These are phyloP conservation scores for Grigorovia yakushimaensis DNA, from an alignment of 805 yeast genomes.

Conservation along the genomic window DNA sequence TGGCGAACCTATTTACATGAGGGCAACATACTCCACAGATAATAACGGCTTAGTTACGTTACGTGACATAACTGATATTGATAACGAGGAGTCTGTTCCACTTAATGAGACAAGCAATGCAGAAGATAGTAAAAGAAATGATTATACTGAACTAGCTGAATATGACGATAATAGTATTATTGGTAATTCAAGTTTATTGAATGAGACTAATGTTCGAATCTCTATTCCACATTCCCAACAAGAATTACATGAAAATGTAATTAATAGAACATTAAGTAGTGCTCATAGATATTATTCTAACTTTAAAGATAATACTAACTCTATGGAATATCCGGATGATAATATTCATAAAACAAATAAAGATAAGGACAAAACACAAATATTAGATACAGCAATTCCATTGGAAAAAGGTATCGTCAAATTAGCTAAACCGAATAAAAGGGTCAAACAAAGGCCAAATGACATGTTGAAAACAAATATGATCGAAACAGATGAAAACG, in stretches of 20 bases:
- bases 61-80: conserved; percentile 6
- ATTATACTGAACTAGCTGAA: not conserved
- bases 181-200: not conserved
- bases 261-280: conserved; percentile 2
- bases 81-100: not conserved
- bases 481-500: not conserved
- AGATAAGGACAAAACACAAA: not conserved
- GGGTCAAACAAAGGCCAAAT: not conserved
- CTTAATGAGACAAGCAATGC: not conserved
- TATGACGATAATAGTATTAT: conserved; percentile 1
- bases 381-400: not conserved
- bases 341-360: not conserved
- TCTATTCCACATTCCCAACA: conserved; percentile 3
- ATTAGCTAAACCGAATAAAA: not conserved
- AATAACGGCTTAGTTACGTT: conserved; percentile 14
- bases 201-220: conserved; percentile 5
- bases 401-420: not conserved
- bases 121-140: not conserved
- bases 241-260: not conserved
- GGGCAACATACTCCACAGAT: conserved; percentile 11
- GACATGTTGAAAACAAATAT: not conserved
- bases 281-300: not conserved
- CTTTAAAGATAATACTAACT: not conserved
- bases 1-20: conserved; percentile 13
- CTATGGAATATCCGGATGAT: not conserved